Evolutionary conservation across 768 basidiomycete species (phyloP), one percentile per base, ranked within the genome.

Genomic region (Tubosaeta sp.): DNA sequence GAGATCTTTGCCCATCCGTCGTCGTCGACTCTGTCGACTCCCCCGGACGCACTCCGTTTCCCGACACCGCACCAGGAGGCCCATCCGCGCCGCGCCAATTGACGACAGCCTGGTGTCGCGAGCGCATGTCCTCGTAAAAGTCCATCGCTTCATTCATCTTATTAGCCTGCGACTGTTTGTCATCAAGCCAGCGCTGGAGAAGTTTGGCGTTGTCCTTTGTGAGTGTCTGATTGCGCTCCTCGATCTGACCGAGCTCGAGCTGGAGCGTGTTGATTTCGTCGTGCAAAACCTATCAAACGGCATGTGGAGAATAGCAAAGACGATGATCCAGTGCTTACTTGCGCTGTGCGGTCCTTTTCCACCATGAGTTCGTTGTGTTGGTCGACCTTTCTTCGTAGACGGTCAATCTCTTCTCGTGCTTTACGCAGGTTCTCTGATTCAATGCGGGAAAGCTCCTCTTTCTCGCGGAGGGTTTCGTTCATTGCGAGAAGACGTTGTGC

Each of bases 131-230:
- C 66, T 93, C 90, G 61, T 93, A 93, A 67, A 90, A 90, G 50
- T 87, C 78, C 65, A 92, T 91, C 13, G 87, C 91, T 60, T 90
- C 89, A 70, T 98, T 97, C 89, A 99, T 90, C 71, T 84, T 85
- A 69, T 94, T 92, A 9, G 88, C 95, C 62, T 94, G 94, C 12
- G 77, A 73, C 65, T 96, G 92, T 71, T 96, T 96, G 57, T 87
- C 86, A 61, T 98, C 96, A 9, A 98, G 77, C 95, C 96, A 99
- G 16, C 95, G 86, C 66, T 96, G 93, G 1, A 98, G 77, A 24
- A 99, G 81, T 61, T 91, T 87, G 22, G 94, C 94, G 60, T 99
- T 99, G 68, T 99, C 95, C 60, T 86, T 87, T 44, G 83, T 82
- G 30, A 99, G 79, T n/a, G 76, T 85, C 61, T 83, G 77, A 65